These are phyloP conservation scores for Elaeis oleifera DNA, from an alignment of 202 grass and related monocot genomes.

Conservation along the genomic window DNA sequence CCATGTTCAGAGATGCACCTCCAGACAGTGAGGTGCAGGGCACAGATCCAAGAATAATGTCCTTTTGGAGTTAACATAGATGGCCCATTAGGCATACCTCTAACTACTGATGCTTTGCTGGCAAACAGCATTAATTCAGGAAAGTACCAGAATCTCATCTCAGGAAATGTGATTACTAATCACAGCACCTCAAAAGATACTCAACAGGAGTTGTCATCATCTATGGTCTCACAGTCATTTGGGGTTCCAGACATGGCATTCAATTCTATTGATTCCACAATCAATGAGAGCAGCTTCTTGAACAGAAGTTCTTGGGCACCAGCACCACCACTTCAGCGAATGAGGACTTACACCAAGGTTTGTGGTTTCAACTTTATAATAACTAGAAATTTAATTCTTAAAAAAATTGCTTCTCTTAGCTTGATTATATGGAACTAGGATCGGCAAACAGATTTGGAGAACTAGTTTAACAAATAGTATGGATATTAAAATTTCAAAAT, in stretches of 20 bases:
- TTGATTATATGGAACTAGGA: no score
- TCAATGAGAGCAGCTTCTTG: slow-evolving; percentile 72
- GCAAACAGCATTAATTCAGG: slow-evolving; percentile 56
- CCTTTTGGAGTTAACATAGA: slow-evolving; percentile 76
- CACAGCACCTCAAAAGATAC: slow-evolving; percentile 63
- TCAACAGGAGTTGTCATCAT: slow-evolving; percentile 85
- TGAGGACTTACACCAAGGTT: slow-evolving; percentile 99
- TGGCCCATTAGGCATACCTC: slow-evolving; percentile 51
- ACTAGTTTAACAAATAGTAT: no score
- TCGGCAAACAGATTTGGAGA: no score
- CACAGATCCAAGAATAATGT: slow-evolving; percentile 55
- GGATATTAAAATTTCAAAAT: no score
- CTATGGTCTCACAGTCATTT: slow-evolving; percentile 97
- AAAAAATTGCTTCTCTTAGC: no score
- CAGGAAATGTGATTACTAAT: slow-evolving; percentile 54
- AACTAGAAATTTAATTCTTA: no score
- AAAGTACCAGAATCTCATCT: slow-evolving; percentile 65
- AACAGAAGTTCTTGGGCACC: slow-evolving; percentile 70
- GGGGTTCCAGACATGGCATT: slow-evolving; percentile 87
- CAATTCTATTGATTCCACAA: slow-evolving; percentile 92
- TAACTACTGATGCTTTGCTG: slow-evolving; percentile 71
- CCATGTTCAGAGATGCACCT: slow-evolving; percentile 50
- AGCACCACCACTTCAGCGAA: slow-evolving; percentile 53
- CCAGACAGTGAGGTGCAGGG: slow-evolving; percentile 56
- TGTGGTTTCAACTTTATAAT: slow-evolving; percentile 1